Base-by-base conservation (phyloP, 2,329 filamentous ascomycete genomes). In the Sclerotinia borealis region DNA sequence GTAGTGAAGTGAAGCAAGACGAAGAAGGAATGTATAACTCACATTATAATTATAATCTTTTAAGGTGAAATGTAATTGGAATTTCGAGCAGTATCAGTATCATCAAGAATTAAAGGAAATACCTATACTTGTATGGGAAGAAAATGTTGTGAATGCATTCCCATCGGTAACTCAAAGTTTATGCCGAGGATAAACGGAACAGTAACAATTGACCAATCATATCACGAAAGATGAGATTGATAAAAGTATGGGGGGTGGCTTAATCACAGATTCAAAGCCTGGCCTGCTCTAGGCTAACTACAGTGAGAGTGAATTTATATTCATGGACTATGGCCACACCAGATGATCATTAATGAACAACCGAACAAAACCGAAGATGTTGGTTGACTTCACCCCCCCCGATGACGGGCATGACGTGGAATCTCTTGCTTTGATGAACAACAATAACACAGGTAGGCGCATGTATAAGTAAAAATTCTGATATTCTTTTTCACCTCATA, bases 161-260 rank as follows among this genome's bases (percentile, higher is more conserved):
- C 13, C 4, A 43, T 49, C 34, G 29, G 19, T n/a, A 27, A 19
- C 29, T 5, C n/a, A n/a, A n/a, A n/a, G n/a, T n/a, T 25, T n/a
- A 48, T 31, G 61, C 61, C 61, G 61, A 59, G 45, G 61, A 37
- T 59, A 59, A 63, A 63, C 54, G 54, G 29, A 29, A 10, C 17
- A 25, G 22, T 17, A 6, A 8, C 5, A 1, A 62, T 58, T 58
- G 39, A 49, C 51, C 11, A 62, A 62, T 58, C 19, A 43, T 19
- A 45, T 19, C 15, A 4, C 5, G 8, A 13, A 2, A 0, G 4
- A 0, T 25, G 1, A 6, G 0, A 17, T 4, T 45, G 8, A 4
- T 34, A 10, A 45, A 19, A 4, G 0, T 4, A 1, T 2, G 3
- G 39, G 29, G 29, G 17, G 39, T 45, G 8, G 2, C 1, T 45